Conservation (phyloP, 768 basidiomycete species). For the Candolleomyces aberdarensis region DNA sequence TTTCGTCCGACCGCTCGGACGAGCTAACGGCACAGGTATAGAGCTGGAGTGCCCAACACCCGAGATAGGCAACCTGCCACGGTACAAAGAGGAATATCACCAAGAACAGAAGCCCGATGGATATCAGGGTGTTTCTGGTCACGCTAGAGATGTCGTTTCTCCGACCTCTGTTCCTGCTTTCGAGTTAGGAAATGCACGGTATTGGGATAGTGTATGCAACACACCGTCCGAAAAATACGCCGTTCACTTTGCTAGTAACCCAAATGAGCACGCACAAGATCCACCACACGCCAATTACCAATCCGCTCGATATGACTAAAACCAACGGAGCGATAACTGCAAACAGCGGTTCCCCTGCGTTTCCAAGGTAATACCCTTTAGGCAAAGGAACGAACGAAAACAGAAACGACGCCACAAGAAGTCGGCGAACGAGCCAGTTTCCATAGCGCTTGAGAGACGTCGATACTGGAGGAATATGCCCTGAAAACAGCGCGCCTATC, state of each 20-base stretch:
- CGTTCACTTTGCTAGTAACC: constrained; percentile 34
- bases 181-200: background rate
- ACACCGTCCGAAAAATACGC: constrained; percentile 33
- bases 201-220: constrained; percentile 11
- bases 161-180: constrained; percentile 20
- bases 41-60: constrained; percentile 78
- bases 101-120: constrained; percentile 57
- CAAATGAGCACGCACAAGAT: constrained; percentile 47
- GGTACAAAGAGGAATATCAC: constrained; percentile 79
- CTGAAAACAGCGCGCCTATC: constrained; percentile 21
- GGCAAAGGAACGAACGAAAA: constrained; percentile 58
- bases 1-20: constrained; percentile 8
- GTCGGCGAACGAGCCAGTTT: constrained; percentile 31
- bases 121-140: constrained; percentile 48
- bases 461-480: constrained; percentile 42
- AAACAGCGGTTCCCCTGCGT: constrained; percentile 45
- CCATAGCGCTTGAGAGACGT: constrained; percentile 48
- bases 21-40: constrained; percentile 51
- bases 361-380: constrained; percentile 56
- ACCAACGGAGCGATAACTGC: constrained; percentile 53
- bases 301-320: constrained; percentile 57
- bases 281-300: constrained; percentile 62
- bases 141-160: constrained; percentile 32
- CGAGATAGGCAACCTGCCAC: constrained; percentile 88
- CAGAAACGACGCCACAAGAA: constrained; percentile 42